phyloP scores from a whole-genome alignment of 2,329 filamentous ascomycete species.

The Phialocephala subalpina region DNA sequence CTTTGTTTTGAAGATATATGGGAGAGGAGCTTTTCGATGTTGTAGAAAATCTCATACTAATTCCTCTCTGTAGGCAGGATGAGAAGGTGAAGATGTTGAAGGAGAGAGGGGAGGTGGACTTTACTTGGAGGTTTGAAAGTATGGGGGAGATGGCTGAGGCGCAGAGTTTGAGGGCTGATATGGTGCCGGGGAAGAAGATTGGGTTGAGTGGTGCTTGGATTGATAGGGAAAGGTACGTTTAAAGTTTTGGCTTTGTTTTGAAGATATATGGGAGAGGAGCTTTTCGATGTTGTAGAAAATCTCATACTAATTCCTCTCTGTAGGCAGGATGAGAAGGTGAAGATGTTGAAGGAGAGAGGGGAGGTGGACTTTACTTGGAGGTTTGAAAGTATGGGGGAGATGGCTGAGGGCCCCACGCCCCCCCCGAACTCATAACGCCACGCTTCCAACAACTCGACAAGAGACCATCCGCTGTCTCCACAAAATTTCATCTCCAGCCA shows the following conservation, averaged over 20 bases:
- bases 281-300: not conserved
- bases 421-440: not conserved
- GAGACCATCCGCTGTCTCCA: not conserved
- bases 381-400: slow-evolving; percentile 57
- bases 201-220: not conserved
- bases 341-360: slow-evolving; percentile 50
- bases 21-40: not conserved
- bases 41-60: not conserved
- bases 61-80: slow-evolving; percentile 19
- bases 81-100: slow-evolving; percentile 47
- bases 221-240: not conserved
- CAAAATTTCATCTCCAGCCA: not conserved
- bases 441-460: slow-evolving; percentile 2
- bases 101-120: slow-evolving; percentile 50
- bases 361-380: slow-evolving; percentile 58
- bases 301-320: not conserved
- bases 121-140: slow-evolving; percentile 65
- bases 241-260: slow-evolving; percentile 45
- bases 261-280: too few species aligned
- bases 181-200: slow-evolving; percentile 49
- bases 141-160: slow-evolving; percentile 45
- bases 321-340: slow-evolving; percentile 41
- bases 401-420: slow-evolving; percentile 20
- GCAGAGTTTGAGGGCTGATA: slow-evolving; percentile 22
- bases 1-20: slow-evolving; percentile 46